phyloP scores from a whole-genome alignment of 176 grass and related monocot species.

The Chloris gayana region DNA sequence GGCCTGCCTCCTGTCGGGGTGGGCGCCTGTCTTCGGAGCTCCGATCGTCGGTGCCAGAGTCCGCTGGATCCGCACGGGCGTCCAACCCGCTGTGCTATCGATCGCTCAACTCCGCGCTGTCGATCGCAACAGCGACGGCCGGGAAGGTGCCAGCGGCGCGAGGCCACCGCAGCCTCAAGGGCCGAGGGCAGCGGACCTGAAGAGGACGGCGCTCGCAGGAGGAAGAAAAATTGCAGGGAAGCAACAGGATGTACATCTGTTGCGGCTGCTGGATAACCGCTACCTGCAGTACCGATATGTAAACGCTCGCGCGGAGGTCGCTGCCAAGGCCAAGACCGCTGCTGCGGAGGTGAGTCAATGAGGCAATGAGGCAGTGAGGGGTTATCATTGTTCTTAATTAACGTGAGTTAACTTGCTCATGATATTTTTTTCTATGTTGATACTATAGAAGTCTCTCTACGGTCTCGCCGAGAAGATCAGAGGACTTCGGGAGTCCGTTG shows the following conservation, averaged over 20 bases:
- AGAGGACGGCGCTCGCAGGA: constrained; percentile 32
- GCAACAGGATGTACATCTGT: constrained; percentile 73
- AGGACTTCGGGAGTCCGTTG: constrained; percentile 45
- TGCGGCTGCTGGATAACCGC: constrained; percentile 71
- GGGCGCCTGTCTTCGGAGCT: constrained; percentile 53
- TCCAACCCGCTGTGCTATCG: constrained; percentile 73
- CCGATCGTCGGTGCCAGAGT: constrained; percentile 72
- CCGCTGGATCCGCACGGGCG: constrained; percentile 42
- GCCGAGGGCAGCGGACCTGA: constrained; percentile 47
- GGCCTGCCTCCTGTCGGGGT: constrained; percentile 41
- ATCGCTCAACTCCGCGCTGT: constrained; percentile 71
- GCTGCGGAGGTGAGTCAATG: constrained; percentile 50
- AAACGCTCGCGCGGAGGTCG: constrained; percentile 54
- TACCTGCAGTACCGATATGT: constrained; percentile 68
- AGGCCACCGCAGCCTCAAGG: constrained; percentile 76
- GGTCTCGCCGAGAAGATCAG: constrained; percentile 43
- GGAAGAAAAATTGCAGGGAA: constrained; percentile 51
- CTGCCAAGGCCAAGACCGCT: constrained; percentile 47
- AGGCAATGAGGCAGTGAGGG: too few species aligned
- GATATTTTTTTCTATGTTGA: neutral
- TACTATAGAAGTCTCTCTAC: constrained; percentile 63
- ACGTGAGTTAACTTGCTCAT: neutral
- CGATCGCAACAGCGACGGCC: constrained; percentile 33
- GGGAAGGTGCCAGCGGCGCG: constrained; percentile 23
- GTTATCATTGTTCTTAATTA: neutral